Conservation (phyloP, 1,139 yeast genomes). For the Suhomyces kunorum region DNA sequence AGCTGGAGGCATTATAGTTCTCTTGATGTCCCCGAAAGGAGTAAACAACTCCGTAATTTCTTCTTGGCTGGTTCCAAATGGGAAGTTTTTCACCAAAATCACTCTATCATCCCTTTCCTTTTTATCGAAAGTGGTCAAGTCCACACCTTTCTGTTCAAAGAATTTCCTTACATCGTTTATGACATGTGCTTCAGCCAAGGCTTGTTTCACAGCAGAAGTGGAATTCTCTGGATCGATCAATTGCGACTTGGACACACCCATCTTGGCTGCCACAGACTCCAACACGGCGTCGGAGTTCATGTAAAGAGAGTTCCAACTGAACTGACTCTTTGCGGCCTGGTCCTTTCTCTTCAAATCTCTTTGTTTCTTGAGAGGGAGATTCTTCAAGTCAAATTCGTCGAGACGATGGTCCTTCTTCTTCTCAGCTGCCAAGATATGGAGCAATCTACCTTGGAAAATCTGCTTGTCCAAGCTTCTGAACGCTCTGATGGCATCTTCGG, state of each 20-base stretch:
- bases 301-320: slow-evolving; percentile 92
- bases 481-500: slow-evolving; percentile 76
- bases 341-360: slow-evolving; percentile 79
- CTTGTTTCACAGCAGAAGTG: slow-evolving; percentile 93
- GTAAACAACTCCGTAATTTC: slow-evolving; percentile 82
- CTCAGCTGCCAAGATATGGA: slow-evolving; percentile 87
- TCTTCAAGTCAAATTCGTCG: slow-evolving; percentile 87
- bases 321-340: slow-evolving; percentile 81
- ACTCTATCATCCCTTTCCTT: slow-evolving; percentile 81
- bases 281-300: slow-evolving; percentile 91
- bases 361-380: slow-evolving; percentile 90
- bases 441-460: slow-evolving; percentile 89
- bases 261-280: slow-evolving; percentile 80
- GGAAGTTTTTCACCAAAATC: slow-evolving; percentile 84
- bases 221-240: slow-evolving; percentile 86
- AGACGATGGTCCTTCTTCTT: slow-evolving; percentile 74
- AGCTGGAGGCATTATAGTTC: slow-evolving; percentile 92
- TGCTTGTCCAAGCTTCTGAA: slow-evolving; percentile 76
- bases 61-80: slow-evolving; percentile 77
- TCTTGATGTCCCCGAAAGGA: slow-evolving; percentile 74
- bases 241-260: slow-evolving; percentile 82
- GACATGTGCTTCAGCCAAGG: slow-evolving; percentile 95
- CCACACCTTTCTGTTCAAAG: slow-evolving; percentile 84
- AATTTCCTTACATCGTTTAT: slow-evolving; percentile 87
- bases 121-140: slow-evolving; percentile 67